Evolutionary conservation across 306 rosid species (phyloP), one percentile per base, ranked within the genome.

Genomic region (Coriaria nepalensis): DNA sequence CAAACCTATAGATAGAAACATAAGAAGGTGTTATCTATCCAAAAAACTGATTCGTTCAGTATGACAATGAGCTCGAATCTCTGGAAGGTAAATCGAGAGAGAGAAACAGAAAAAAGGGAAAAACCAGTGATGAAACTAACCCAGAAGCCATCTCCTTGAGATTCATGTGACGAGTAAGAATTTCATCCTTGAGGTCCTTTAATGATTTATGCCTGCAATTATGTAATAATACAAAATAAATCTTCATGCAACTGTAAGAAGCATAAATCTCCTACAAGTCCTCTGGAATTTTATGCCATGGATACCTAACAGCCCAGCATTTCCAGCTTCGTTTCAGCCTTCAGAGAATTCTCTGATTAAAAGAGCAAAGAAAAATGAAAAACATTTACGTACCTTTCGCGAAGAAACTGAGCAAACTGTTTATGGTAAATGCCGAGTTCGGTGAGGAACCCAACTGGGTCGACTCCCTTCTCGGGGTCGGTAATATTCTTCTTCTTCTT

Each of bases 401-500:
- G 95, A 45, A 84, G 93, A 60, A 78, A 90, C 77, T 73, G 93
- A 35, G 79, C 79, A 52, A 90, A 81, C 39, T 68, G 76, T 64
- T 81, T 84, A 47, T 90, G 84, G 61, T 90, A 63, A 77, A 90
- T 69, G 52, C 86, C 93, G 38, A 71, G 73, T 70, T 77, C 79
- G 47, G 75, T 67, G 13, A 90, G 92, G 62, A 90, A 84, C 6
- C 95, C 95, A 55, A 70, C 95, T 13, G 94, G 93, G 77, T 81
- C 84, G 8, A 62, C 52, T 37, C 95, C 90, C 59, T 74, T 81
- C 34, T 76, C 90, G 11, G 33, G 70, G 49, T 76, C 95, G 0
- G 70, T 14, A 4, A 32, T 63, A 38, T 14, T 53, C 46, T 62
- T 66, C 46, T 56, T 53, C 43, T 62, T 66, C 63, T 66, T 64